Evolutionary conservation across 345 rosid species (phyloP).

Genomic region (Camelina hispida): DNA sequence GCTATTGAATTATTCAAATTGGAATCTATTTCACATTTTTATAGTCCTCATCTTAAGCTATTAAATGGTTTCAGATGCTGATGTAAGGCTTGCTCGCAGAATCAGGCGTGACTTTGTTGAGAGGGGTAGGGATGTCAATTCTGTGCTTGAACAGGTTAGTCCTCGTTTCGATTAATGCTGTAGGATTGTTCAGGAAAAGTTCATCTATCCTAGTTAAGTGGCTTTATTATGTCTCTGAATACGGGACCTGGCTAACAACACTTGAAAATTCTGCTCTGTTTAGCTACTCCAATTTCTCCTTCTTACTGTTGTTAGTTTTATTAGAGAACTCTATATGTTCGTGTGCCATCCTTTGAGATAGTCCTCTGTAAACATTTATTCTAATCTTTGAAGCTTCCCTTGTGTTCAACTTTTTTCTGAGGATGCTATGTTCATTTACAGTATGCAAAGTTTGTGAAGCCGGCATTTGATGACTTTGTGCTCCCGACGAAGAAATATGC

Average conservation of each 20-base stretch:
- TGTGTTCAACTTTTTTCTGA: constrained; percentile 25
- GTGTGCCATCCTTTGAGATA: not conserved
- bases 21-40: constrained; percentile 20
- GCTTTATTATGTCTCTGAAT: not conserved
- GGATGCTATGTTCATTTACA: constrained; percentile 48
- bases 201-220: constrained; percentile 17
- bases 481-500: constrained; percentile 95
- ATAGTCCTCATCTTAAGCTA: constrained; percentile 19
- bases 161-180: not conserved
- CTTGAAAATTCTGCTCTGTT: not conserved
- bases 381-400: not conserved
- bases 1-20: constrained; percentile 1
- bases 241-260: not conserved
- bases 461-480: constrained; percentile 97
- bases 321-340: not conserved
- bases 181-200: not conserved
- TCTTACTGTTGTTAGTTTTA: constrained; percentile 12
- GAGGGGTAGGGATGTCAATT: constrained; percentile 87
- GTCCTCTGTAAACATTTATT: not conserved
- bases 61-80: constrained; percentile 77
- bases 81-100: constrained; percentile 99
- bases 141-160: constrained; percentile 94
- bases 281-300: not conserved
- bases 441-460: constrained; percentile 97
- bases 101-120: constrained; percentile 91